Percentiles rank a stretch among this genome's conserved stretches.
These are phyloP conservation scores for Vitis rupestris DNA, from an alignment of 164 flowering plant genomes.

Conservation along the genomic window DNA sequence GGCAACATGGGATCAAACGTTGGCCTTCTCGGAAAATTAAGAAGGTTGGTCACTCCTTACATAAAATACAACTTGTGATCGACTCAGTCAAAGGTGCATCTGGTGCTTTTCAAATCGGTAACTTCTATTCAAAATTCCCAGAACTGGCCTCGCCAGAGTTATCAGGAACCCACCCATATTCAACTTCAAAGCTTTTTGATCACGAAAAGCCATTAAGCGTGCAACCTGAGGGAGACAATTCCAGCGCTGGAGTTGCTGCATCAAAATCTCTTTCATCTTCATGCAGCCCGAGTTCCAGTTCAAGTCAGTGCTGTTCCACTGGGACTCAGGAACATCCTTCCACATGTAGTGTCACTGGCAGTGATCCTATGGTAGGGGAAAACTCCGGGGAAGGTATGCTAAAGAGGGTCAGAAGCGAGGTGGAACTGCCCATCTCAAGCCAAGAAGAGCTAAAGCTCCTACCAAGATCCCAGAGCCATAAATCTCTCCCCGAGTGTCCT, in stretches of 20 bases:
- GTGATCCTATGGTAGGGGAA: slow-evolving; percentile 16
- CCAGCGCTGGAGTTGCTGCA: slow-evolving; percentile 2
- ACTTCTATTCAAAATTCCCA: slow-evolving; percentile 37
- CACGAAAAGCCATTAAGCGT: neutral
- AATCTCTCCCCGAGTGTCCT: slow-evolving; percentile 15
- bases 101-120: slow-evolving; percentile 32
- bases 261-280: slow-evolving; percentile 37
- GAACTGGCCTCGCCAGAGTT: slow-evolving; percentile 31
- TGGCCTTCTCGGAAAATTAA: slow-evolving; percentile 59
- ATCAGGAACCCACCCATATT: slow-evolving; percentile 9
- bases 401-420: slow-evolving; percentile 32
- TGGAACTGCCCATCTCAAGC: slow-evolving; percentile 16
- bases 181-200: slow-evolving; percentile 6
- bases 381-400: slow-evolving; percentile 10
- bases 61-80: slow-evolving; percentile 43
- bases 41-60: slow-evolving; percentile 50
- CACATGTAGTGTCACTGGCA: neutral
- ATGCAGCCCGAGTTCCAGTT: slow-evolving; percentile 36
- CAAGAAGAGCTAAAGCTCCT: slow-evolving; percentile 13
- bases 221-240: slow-evolving; percentile 13
- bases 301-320: slow-evolving; percentile 36
- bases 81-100: slow-evolving; percentile 46
- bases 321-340: slow-evolving; percentile 20
- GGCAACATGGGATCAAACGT: slow-evolving; percentile 45
- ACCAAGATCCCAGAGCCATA: slow-evolving; percentile 29